Conservation (phyloP, 371 early-diverging fungal species). For the Mortierella sp. region DNA sequence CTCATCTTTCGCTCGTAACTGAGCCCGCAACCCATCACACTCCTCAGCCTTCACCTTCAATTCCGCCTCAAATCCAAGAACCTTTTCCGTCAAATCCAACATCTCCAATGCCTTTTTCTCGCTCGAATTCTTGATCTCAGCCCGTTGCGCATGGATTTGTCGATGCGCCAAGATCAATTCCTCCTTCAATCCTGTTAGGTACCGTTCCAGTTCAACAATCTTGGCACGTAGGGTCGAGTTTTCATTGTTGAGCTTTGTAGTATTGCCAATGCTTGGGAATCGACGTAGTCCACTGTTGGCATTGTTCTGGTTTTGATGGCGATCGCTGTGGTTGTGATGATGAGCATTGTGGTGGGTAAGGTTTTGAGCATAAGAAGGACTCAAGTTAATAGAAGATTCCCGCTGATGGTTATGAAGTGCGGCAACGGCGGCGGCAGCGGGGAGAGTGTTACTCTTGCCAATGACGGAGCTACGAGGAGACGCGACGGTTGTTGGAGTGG, state of each 20-base stretch:
- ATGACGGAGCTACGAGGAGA: slow-evolving; percentile 8
- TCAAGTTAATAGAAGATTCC: not conserved
- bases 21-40: slow-evolving; percentile 20
- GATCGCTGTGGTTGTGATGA: slow-evolving; percentile 1
- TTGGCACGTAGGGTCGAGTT: slow-evolving; percentile 47
- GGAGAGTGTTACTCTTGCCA: not conserved
- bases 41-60: slow-evolving; percentile 36
- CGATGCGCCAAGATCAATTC: slow-evolving; percentile 44
- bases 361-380: not conserved
- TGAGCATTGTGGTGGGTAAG: not conserved
- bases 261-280: slow-evolving; percentile 47
- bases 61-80: slow-evolving; percentile 38
- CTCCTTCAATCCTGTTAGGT: slow-evolving; percentile 50
- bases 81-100: slow-evolving; percentile 16
- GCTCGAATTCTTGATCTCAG: slow-evolving; percentile 26
- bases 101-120: slow-evolving; percentile 22
- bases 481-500: not conserved
- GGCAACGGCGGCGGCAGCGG: not conserved
- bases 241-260: slow-evolving; percentile 36
- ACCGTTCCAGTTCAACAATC: slow-evolving; percentile 49
- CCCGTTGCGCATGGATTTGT: slow-evolving; percentile 30
- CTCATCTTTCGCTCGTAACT: slow-evolving; percentile 16
- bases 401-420: not conserved
- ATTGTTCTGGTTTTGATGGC: slow-evolving; percentile 19
- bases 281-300: slow-evolving; percentile 36